Evolutionary conservation across 495 filamentous ascomycete genomes (phyloP).

Genomic region (Tuber melanosporum): DNA sequence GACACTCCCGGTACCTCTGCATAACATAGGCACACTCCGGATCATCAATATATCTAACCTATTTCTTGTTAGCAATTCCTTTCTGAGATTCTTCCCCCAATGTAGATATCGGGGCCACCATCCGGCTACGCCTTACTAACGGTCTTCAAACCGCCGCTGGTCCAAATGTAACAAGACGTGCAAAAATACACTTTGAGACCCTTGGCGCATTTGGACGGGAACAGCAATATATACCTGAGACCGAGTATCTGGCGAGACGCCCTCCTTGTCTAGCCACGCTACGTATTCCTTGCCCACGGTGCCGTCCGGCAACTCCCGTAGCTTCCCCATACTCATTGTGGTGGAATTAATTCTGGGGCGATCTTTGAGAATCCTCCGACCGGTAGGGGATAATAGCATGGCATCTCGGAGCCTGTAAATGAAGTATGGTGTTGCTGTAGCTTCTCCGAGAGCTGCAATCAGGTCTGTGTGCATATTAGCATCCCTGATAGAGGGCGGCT

Average conservation of each 20-base stretch:
- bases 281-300: slow-evolving; percentile 82
- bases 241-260: slow-evolving; percentile 85
- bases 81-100: neutral
- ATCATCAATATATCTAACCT: slow-evolving; percentile 85
- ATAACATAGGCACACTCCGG: slow-evolving; percentile 95
- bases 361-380: slow-evolving; percentile 84
- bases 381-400: slow-evolving; percentile 79
- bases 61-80: slow-evolving; percentile 30
- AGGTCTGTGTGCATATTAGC: slow-evolving; percentile 56
- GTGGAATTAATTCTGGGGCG: slow-evolving; percentile 80
- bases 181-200: neutral
- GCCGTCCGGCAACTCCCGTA: slow-evolving; percentile 64
- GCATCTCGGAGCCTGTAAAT: slow-evolving; percentile 83
- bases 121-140: neutral
- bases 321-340: slow-evolving; percentile 60
- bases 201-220: neutral
- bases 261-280: slow-evolving; percentile 83
- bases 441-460: slow-evolving; percentile 86
- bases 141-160: neutral
- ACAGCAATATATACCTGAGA: slow-evolving; percentile 17
- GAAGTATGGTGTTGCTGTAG: slow-evolving; percentile 91
- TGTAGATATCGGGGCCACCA: neutral
- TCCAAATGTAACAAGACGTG: neutral
- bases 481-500: neutral
- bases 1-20: slow-evolving; percentile 95